These are phyloP conservation scores for Emmonsiellopsis sp. DNA, from an alignment of 2,329 filamentous ascomycete genomes.

Conservation along the genomic window DNA sequence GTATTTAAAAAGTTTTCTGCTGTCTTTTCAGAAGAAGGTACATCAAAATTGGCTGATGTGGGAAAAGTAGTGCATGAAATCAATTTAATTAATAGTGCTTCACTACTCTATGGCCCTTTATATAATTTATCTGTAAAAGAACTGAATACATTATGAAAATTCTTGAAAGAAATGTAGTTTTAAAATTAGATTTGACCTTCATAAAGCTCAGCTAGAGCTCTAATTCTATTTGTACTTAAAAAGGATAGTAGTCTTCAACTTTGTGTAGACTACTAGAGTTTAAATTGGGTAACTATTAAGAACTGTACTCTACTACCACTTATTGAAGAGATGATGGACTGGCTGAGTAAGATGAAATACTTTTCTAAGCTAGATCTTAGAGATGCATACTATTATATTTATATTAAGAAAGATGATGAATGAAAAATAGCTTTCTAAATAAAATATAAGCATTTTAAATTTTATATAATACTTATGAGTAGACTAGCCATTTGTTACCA, in stretches of 20 bases:
- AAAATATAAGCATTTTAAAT: background rate
- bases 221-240: background rate
- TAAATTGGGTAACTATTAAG: constrained; percentile 19
- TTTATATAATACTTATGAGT: constrained; percentile 15
- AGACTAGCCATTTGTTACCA: no score
- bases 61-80: no score
- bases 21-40: no score
- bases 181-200: background rate
- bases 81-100: no score
- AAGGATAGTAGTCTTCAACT: constrained; percentile 10
- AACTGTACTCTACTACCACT: constrained; percentile 18
- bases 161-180: background rate
- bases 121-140: background rate
- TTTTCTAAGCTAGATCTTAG: constrained; percentile 19
- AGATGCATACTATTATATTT: constrained; percentile 8
- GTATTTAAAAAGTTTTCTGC: no score
- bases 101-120: background rate
- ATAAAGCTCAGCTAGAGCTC: background rate
- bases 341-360: constrained; percentile 10
- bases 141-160: background rate
- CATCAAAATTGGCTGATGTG: no score
- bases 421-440: no score
- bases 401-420: background rate
- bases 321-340: constrained; percentile 15
- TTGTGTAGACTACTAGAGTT: constrained; percentile 17